Conservation (phyloP, 495 filamentous ascomycete genomes). For the Penicillium malachiteum region DNA sequence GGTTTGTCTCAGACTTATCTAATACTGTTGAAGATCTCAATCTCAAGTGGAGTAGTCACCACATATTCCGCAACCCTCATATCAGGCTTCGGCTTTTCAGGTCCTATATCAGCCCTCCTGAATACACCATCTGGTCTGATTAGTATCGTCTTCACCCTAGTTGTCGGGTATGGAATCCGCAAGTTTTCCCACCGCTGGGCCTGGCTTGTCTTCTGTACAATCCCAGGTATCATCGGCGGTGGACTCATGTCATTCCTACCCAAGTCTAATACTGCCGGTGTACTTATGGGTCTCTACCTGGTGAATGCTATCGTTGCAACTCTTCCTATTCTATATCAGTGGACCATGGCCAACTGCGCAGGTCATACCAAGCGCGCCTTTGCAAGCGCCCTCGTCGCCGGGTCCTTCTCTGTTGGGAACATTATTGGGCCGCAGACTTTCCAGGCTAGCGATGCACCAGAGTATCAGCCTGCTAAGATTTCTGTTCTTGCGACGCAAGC, state of each 20-base stretch:
- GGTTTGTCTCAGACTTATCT: neutral
- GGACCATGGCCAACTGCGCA: constrained; percentile 48
- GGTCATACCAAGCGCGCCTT: constrained; percentile 54
- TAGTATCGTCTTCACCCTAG: constrained; percentile 55
- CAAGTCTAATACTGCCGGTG: constrained; percentile 43
- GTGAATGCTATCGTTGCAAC: constrained; percentile 53
- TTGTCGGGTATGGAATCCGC: constrained; percentile 48
- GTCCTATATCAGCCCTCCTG: constrained; percentile 55
- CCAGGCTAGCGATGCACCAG: constrained; percentile 54
- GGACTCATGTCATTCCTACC: constrained; percentile 60
- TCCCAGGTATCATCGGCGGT: constrained; percentile 55
- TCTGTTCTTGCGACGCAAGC: constrained; percentile 52
- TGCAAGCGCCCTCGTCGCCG: constrained; percentile 55
- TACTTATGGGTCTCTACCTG: constrained; percentile 64
- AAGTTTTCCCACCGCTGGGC: constrained; percentile 49
- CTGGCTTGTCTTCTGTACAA: constrained; percentile 42
- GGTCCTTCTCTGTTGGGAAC: constrained; percentile 61
- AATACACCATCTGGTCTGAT: constrained; percentile 65
- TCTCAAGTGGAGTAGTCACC: constrained; percentile 60
- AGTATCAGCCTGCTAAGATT: constrained; percentile 63
- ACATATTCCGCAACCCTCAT: constrained; percentile 63
- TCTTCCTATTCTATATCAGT: constrained; percentile 47
- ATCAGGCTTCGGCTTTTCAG: constrained; percentile 52
- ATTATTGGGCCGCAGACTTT: constrained; percentile 71
- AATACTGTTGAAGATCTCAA: constrained; percentile 35